A percentile compares a stretch with the other conserved stretches of the same genome.
Conservation (phyloP, 495 filamentous ascomycete genomes). For the Glutinoglossum americanum region DNA sequence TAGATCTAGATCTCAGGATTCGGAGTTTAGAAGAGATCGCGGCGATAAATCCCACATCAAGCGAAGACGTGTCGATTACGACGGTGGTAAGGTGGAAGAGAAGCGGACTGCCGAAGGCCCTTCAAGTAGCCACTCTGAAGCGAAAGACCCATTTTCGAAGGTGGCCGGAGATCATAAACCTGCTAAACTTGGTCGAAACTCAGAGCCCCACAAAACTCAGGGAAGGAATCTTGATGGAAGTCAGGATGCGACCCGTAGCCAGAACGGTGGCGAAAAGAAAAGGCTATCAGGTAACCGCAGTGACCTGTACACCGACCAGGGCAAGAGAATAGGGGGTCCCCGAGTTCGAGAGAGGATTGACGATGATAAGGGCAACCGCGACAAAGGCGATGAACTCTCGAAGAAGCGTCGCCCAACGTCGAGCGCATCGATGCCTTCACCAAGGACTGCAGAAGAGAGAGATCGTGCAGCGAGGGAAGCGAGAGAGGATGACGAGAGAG, state of each 20-base stretch:
- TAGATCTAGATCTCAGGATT: not conserved
- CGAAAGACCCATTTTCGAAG: not conserved
- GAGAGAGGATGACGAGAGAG: not conserved
- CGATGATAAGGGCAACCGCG: not conserved
- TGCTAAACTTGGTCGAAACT: not conserved
- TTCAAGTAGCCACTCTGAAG: not conserved
- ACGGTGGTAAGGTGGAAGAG: not conserved
- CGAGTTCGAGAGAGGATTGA: not conserved
- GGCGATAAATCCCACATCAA: not conserved
- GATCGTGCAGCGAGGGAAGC: not conserved
- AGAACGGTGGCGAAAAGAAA: not conserved
- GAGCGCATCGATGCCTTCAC: not conserved
- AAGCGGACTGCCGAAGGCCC: not conserved
- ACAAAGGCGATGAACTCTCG: not conserved
- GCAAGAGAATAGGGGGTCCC: not conserved
- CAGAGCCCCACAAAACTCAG: not conserved
- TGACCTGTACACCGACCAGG: not conserved
- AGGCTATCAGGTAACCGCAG: not conserved
- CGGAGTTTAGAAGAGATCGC: not conserved
- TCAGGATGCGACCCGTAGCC: not conserved
- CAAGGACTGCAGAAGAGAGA: not conserved
- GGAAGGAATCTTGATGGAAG: not conserved
- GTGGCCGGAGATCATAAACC: not conserved
- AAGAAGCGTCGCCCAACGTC: not conserved
- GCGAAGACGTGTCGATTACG: not conserved